Conservation (phyloP, 2,329 filamentous ascomycete species). For the Didymellaceae sp. region DNA sequence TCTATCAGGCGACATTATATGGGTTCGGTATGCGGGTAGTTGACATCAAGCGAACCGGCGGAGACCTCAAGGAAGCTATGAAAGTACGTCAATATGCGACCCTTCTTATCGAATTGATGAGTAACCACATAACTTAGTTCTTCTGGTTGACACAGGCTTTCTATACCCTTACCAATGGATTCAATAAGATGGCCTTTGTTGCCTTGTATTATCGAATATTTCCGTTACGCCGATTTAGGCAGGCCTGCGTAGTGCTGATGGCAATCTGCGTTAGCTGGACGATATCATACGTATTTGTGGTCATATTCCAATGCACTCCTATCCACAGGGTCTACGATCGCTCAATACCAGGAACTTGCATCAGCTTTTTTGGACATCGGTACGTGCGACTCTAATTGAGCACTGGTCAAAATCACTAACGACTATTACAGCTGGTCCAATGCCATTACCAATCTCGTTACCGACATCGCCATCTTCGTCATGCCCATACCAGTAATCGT, state of each 20-base stretch:
- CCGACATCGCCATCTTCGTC: conserved; percentile 30
- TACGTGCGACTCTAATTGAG: conserved; percentile 10
- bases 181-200: conserved; percentile 37
- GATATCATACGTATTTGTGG: conserved; percentile 25
- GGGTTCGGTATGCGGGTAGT: conserved; percentile 29
- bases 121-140: conserved; percentile 20
- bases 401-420: neutral
- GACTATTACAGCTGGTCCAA: conserved; percentile 25
- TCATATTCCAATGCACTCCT: conserved; percentile 33
- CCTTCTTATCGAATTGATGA: neutral
- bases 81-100: conserved; percentile 19
- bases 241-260: conserved; percentile 23
- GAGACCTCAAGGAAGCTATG: conserved; percentile 23
- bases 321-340: conserved; percentile 23
- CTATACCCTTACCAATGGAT: conserved; percentile 32
- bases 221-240: conserved; percentile 24
- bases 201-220: conserved; percentile 36
- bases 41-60: conserved; percentile 28
- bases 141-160: conserved; percentile 35
- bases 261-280: conserved; percentile 25
- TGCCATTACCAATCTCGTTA: conserved; percentile 27
- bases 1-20: conserved; percentile 25
- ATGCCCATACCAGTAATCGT: conserved; percentile 32
- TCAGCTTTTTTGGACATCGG: conserved; percentile 32
- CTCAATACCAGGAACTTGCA: conserved; percentile 26